Conservation (phyloP, 2,329 filamentous ascomycete genomes). For the Aureobasidium melanogenum region DNA sequence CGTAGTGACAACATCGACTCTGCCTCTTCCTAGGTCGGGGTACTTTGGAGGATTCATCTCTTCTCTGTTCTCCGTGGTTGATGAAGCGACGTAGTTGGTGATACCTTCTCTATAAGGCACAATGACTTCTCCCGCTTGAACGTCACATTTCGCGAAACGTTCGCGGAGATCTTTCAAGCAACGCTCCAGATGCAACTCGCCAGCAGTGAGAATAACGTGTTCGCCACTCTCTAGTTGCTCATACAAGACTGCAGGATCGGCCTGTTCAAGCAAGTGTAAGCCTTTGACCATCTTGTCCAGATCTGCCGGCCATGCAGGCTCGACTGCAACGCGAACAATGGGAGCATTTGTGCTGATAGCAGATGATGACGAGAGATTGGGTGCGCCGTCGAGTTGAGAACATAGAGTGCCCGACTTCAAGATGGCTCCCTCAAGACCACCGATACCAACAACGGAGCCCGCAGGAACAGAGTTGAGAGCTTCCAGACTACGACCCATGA, state of each 20-base stretch:
- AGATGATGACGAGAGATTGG: constrained; percentile 81
- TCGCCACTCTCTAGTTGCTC: constrained; percentile 89
- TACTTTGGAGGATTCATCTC: constrained; percentile 89
- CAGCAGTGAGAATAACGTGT: constrained; percentile 88
- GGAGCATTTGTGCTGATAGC: constrained; percentile 63
- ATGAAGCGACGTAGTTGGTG: constrained; percentile 40
- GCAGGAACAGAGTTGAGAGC: constrained; percentile 76
- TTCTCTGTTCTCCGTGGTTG: constrained; percentile 41
- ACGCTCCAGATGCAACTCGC: constrained; percentile 86
- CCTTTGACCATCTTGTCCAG: constrained; percentile 92
- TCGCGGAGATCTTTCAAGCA: constrained; percentile 90
- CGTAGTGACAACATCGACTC: constrained; percentile 63
- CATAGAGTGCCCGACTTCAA: constrained; percentile 92
- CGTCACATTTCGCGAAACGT: constrained; percentile 85
- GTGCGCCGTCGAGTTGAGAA: constrained; percentile 73
- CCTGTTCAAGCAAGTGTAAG: constrained; percentile 78
- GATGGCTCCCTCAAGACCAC: constrained; percentile 84
- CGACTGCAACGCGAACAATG: constrained; percentile 92
- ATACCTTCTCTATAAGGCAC: constrained; percentile 95
- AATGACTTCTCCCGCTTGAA: constrained; percentile 87
- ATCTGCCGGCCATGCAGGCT: constrained; percentile 82
- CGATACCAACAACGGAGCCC: constrained; percentile 91
- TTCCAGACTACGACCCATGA: constrained; percentile 90
- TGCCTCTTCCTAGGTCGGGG: constrained; percentile 77
- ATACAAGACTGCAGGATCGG: constrained; percentile 92